Conservation (phyloP, 2,329 filamentous ascomycete species). For the Neopestalotiopsis sp. region DNA sequence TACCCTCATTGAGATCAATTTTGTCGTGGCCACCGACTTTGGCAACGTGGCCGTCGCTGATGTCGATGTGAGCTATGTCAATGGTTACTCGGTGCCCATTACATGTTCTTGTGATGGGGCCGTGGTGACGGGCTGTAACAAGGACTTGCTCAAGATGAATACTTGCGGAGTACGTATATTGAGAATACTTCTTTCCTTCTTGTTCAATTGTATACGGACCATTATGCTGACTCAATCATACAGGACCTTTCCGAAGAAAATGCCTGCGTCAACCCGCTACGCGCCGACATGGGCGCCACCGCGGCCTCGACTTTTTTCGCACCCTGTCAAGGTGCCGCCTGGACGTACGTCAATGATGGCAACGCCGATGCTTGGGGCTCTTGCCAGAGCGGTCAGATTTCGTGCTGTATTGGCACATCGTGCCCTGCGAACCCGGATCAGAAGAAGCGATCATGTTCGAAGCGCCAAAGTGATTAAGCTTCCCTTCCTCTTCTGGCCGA, state of each 20-base stretch:
- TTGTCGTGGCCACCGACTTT: constrained; percentile 13
- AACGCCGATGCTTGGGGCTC: constrained; percentile 26
- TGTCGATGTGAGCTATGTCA: constrained; percentile 32
- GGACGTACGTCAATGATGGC: constrained; percentile 29
- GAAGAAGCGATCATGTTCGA: not conserved
- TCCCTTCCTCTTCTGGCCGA: not conserved
- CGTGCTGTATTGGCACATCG: constrained; percentile 25
- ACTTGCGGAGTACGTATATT: constrained; percentile 24
- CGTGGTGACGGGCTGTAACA: constrained; percentile 30
- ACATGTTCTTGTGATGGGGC: constrained; percentile 25
- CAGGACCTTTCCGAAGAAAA: constrained; percentile 6
- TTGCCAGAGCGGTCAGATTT: constrained; percentile 27
- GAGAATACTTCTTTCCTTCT: not conserved
- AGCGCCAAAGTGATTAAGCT: not conserved
- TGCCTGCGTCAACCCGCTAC: constrained; percentile 28
- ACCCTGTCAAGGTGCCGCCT: constrained; percentile 29
- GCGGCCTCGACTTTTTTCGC: constrained; percentile 26
- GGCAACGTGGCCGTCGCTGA: constrained; percentile 18
- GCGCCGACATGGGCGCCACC: constrained; percentile 12
- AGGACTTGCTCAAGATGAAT: constrained; percentile 24
- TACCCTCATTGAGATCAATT: constrained; percentile 25
- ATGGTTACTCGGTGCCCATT: constrained; percentile 29
- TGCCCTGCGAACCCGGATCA: constrained; percentile 24
- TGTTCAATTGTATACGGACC: not conserved
- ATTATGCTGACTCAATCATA: not conserved